These are phyloP conservation scores for Lachancea waltii DNA, from an alignment of 805 yeast species.

Conservation along the genomic window DNA sequence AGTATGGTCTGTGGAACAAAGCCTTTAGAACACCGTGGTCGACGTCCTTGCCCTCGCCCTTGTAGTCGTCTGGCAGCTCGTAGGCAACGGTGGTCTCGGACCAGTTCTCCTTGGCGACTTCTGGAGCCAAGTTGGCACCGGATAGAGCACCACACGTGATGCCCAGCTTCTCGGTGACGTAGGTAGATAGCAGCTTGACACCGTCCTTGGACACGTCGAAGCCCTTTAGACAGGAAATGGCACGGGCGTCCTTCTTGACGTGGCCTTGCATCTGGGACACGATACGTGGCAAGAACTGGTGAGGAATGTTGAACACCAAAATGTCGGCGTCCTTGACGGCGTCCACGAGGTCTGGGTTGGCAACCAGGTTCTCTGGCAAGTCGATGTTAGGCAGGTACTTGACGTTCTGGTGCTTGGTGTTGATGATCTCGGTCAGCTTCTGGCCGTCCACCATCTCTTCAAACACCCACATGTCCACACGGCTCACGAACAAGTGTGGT, in stretches of 20 bases:
- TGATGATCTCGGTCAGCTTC: constrained; percentile 85
- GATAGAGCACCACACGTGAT: constrained; percentile 93
- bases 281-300: constrained; percentile 82
- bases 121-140: constrained; percentile 96
- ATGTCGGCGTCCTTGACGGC: constrained; percentile 80
- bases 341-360: constrained; percentile 75
- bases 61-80: constrained; percentile 56
- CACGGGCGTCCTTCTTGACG: constrained; percentile 65
- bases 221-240: constrained; percentile 94
- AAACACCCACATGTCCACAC: constrained; percentile 95
- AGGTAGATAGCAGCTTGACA: constrained; percentile 73
- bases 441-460: constrained; percentile 76
- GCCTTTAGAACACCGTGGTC: constrained; percentile 67
- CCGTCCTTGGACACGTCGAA: constrained; percentile 82
- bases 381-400: constrained; percentile 85
- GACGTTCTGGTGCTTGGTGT: constrained; percentile 86
- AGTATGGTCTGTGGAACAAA: constrained; percentile 94
- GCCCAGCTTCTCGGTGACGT: constrained; percentile 72
- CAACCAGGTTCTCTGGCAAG: constrained; percentile 80
- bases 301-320: constrained; percentile 91
- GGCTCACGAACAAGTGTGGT: constrained; percentile 61
- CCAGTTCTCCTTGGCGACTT: constrained; percentile 92
- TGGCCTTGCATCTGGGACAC: constrained; percentile 72
- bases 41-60: constrained; percentile 43
- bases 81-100: constrained; percentile 97